Evolutionary conservation across 441 rosid genomes (phyloP).

Genomic region (Populus tomentosa): DNA sequence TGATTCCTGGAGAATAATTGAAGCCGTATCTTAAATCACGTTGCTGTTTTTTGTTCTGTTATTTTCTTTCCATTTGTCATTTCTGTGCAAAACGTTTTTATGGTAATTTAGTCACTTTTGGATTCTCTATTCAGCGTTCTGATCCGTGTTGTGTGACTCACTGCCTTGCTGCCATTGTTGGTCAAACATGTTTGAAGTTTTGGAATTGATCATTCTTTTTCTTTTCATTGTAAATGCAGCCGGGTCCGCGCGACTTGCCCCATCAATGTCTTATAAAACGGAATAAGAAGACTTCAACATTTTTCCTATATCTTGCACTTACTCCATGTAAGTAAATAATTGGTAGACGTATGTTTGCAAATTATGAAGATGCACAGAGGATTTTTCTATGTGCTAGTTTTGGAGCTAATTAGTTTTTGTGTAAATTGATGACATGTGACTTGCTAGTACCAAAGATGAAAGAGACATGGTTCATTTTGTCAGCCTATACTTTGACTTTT

Average conservation of each 20-base stretch:
- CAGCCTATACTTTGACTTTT: constrained; percentile 27
- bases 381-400: background rate
- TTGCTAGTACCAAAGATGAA: constrained; percentile 4
- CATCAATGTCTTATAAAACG: constrained; percentile 78
- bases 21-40: background rate
- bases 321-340: constrained; percentile 57
- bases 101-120: background rate
- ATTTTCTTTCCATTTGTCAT: background rate
- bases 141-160: background rate
- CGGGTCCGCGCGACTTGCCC: constrained; percentile 67
- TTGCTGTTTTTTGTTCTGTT: background rate
- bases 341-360: constrained; percentile 1
- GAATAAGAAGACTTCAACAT: constrained; percentile 70
- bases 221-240: constrained; percentile 45
- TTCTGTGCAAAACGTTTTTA: background rate
- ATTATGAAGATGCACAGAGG: background rate
- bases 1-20: background rate
- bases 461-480: constrained; percentile 21
- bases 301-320: constrained; percentile 70
- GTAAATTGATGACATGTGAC: background rate
- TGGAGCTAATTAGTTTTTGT: constrained; percentile 13
- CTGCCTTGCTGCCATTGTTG: background rate
- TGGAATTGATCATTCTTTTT: constrained; percentile 1
- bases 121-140: background rate
- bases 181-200: constrained; percentile 5